A percentile compares a stretch with the other conserved stretches of the same genome.
These are phyloP conservation scores for Camelina sativa DNA, from an alignment of 345 rosid species.

Conservation along the genomic window DNA sequence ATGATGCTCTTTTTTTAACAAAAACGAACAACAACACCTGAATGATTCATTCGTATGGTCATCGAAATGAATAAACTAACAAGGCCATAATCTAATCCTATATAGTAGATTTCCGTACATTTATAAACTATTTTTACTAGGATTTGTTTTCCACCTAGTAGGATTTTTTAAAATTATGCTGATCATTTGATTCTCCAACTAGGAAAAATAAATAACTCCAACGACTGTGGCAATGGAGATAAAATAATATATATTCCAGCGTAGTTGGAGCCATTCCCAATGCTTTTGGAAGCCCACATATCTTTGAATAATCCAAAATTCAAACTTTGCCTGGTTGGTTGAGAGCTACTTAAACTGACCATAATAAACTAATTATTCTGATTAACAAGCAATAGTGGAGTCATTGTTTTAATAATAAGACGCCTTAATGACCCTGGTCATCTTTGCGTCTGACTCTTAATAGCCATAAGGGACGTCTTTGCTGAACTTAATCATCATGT, in stretches of 20 bases:
- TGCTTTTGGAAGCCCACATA: slow-evolving; percentile 43
- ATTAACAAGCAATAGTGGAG: slow-evolving; percentile 39
- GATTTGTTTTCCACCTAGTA: slow-evolving; percentile 16
- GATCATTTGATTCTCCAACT: slow-evolving; percentile 29
- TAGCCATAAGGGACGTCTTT: slow-evolving; percentile 38
- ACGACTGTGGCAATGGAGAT: slow-evolving; percentile 21
- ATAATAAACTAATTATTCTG: slow-evolving; percentile 18
- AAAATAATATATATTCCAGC: slow-evolving; percentile 29
- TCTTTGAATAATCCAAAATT: slow-evolving; percentile 33
- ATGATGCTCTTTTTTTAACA: too few species aligned
- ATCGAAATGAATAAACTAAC: too few species aligned
- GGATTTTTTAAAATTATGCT: slow-evolving; percentile 14
- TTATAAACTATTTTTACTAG: slow-evolving; percentile 5
- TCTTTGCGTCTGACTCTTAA: slow-evolving; percentile 38
- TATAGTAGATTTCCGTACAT: slow-evolving; percentile 22
- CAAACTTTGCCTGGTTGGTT: slow-evolving; percentile 28
- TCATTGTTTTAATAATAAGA: slow-evolving; percentile 33
- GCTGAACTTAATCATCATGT: slow-evolving; percentile 28
- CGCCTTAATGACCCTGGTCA: slow-evolving; percentile 28
- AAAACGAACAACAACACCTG: too few species aligned
- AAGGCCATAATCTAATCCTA: too few species aligned
- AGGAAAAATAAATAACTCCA: slow-evolving; percentile 27
- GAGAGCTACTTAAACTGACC: slow-evolving; percentile 35
- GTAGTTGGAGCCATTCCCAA: slow-evolving; percentile 46
- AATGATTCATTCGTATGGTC: too few species aligned